Base-by-base conservation (phyloP, 352 stramenopile species). In the Phytophthora macrochlamydospora region DNA sequence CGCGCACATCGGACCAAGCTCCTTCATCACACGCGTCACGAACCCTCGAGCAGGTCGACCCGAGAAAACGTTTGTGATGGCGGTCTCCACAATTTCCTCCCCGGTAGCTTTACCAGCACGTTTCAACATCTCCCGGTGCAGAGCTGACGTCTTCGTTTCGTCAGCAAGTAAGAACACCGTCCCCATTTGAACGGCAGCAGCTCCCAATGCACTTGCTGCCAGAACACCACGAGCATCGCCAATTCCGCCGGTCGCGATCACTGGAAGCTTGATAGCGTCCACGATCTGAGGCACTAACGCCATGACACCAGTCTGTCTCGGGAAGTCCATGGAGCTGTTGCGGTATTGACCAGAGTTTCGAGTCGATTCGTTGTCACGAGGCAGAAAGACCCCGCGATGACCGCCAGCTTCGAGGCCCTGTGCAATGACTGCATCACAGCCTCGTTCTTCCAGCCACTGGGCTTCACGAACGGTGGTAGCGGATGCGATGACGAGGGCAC, bases 191-290 rank as follows among this genome's bases (percentile, higher is more conserved):
- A 85, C 80, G 4, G 72, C 78, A 2, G 76, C 69, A 11, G 80
- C 83, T 11, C 83, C 83, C 7, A 91, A 66, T 8, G 61, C 50
- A 54, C 81, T 55, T 4, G 73, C 76, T 1, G 78, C 76, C 5
- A 62, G 56, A 31, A 91, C 67, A 1, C 75, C 75, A 28, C 68
- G 62, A 29, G 73, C 72, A 33, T 90, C 69, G 32, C 81, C 80
- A 53, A 91, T 86, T 33, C 80, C 83, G 18, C 83, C 83, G 7
- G 78, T 64, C 42, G 83, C 80, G 38, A 91, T 86, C 35, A 91
- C 72, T 2, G 78, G 83, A 4, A 86, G n/a, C 12, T 59, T 48
- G 12, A 65, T 59, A 13, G 62, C 64, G 54, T 78, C 76, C 14
- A 75, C 58, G 38, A 91, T 57, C 42, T 86, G 71, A 31, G 77